Base-by-base conservation (phyloP, 73 alveolate species). In the Paramecium pentaurelia region DNA sequence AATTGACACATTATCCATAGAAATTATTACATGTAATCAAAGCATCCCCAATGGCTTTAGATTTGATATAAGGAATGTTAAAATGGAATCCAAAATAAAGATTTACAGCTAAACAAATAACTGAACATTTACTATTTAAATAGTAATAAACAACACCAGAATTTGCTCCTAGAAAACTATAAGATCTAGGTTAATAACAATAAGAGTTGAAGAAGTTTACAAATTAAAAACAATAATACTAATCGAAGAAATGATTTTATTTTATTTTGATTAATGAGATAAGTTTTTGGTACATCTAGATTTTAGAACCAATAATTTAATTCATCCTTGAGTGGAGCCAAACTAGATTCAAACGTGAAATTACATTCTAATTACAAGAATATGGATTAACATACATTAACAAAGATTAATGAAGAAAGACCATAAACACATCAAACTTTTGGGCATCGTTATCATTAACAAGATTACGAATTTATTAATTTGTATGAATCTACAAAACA, bases 1-100 rank as follows among this genome's bases (percentile, higher is more conserved):
- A 93, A 89, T 71, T 96, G 60, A 97, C 99, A 77, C 77, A 88
- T 86, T 75, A 64, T 73, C 92, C 94, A 86, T 94, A 94, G 22
- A 80, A 60, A 51, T 93, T 87, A 88, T 90, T 77, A 84, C 92
- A 87, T 92, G 75, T 38, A 51, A 91, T 40, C 95, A 93, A 93
- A 68, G 99, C 99, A 54, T 83, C 93, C 16, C 49, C 90, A 58
- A 83, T 60, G 40, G 94, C 91, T 25, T 25, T 86, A 38, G 86
- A 84, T 44, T 44, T 94, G 77, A 44, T 92, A 60, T 32, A 37
- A 14, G 51, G 60, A 70, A 84, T 93, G 89, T 58, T 94, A 1
- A 38, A 20, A 36, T 92, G 83, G 84, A 83, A 94, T 94, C 92
- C 95, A 6, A 80, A 80, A 36, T 25, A 32, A 18, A 58, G 97